These are phyloP conservation scores for Phragmites australis DNA, from an alignment of 176 grass and related monocot species.

Conservation along the genomic window DNA sequence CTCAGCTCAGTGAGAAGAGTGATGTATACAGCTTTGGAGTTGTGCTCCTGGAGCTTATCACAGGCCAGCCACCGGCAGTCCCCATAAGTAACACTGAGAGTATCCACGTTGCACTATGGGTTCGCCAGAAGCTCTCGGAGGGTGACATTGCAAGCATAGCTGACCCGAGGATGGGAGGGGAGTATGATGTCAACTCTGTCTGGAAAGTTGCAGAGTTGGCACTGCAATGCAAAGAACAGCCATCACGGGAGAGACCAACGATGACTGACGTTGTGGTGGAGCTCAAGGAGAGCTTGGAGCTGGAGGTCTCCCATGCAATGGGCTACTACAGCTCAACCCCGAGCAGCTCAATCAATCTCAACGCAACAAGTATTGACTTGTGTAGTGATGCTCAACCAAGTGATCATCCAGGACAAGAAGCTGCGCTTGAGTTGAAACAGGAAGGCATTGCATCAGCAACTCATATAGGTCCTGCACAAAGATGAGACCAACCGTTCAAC, in stretches of 20 bases:
- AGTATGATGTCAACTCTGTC: constrained; percentile 40
- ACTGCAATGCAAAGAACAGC: constrained; percentile 41
- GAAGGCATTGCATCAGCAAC: not conserved
- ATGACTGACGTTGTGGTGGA: constrained; percentile 42
- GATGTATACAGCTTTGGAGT: constrained; percentile 47
- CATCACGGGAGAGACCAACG: constrained; percentile 30
- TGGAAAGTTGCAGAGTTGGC: constrained; percentile 49
- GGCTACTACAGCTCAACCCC: constrained; percentile 8
- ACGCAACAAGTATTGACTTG: not conserved
- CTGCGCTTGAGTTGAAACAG: not conserved
- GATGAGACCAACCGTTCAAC: not conserved
- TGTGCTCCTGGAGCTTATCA: constrained; percentile 48
- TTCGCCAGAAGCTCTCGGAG: constrained; percentile 41
- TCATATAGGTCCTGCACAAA: not conserved
- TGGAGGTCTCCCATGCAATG: constrained; percentile 24
- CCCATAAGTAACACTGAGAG: constrained; percentile 10
- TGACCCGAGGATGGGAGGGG: constrained; percentile 26
- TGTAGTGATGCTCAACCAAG: not conserved
- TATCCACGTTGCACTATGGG: constrained; percentile 42
- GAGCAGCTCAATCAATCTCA: constrained; percentile 20
- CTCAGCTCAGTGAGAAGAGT: constrained; percentile 43
- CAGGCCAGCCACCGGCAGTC: constrained; percentile 7
- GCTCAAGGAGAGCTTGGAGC: constrained; percentile 38
- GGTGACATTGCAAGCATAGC: constrained; percentile 35
- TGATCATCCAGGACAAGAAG: not conserved